Base-by-base conservation (phyloP, 768 basidiomycete species). In the Cystofilobasidium capitatum region DNA sequence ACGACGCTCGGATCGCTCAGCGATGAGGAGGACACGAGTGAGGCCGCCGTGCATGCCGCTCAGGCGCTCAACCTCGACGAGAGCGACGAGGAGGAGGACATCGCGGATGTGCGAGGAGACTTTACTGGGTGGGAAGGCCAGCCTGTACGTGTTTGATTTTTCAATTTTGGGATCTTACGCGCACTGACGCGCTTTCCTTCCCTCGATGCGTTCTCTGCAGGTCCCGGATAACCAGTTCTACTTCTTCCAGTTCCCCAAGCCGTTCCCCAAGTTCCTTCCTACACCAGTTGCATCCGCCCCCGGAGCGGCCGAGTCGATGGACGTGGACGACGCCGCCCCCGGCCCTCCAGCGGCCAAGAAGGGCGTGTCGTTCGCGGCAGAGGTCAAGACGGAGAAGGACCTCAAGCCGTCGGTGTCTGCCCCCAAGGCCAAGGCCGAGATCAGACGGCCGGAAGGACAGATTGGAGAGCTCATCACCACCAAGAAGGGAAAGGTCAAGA, bases 181-280 rank as follows among this genome's bases (percentile, higher is more conserved):
- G 6, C 47, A 17, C 33, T 47, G 29, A 57, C 29, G 9, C 16
- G 4, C 31, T 16, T 10, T n/a, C 39, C 17, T n/a, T 10, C 5
- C 10, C 26, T 9, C 4, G 20, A 8, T 20, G 31, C 47, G 26
- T 10, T 7, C 3, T 42, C 61, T 29, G 2, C 51, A 68, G 66
- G 66, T 68, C 35, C 62, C 62, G 22, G 33, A 57, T 20, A 47
- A 69, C 54, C 62, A 69, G 40, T 42, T 69, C 45, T 64, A 63
- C 68, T 69, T 69, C 58, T 69, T 69, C 68, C 68, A 69, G 42
- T 69, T 69, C 36, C 68, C 68, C 36, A 51, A 58, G 29, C 47
- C 58, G 20, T 69, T 69, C 58, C 68, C 68, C 24, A 63, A 39
- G 26, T 69, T 69, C 26, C 42, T 61, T 20, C 62, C 58, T 26